Conservation (phyloP, 192 early-diverging fungal species). For the Phlyctochytrium planicorne region DNA sequence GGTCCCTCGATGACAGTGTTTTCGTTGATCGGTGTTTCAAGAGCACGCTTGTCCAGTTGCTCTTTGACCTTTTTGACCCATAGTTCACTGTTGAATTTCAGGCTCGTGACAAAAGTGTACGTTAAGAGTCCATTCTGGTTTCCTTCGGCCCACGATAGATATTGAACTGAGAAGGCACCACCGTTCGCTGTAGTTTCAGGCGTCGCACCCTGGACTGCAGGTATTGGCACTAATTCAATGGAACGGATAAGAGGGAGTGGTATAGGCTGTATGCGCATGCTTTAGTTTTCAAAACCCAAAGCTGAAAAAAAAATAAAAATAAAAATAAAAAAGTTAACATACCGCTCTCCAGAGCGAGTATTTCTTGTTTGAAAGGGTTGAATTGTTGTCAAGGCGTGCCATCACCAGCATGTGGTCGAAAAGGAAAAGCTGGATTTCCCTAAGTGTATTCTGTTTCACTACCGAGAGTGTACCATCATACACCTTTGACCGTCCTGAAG, state of each 20-base stretch:
- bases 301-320: no score
- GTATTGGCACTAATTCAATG: no score
- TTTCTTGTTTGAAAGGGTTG: background rate
- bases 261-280: no score
- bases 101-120: background rate
- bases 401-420: slow-evolving; percentile 3
- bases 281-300: no score
- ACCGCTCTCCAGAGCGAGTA: background rate
- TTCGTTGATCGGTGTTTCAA: background rate
- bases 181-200: no score
- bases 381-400: background rate
- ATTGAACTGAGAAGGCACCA: no score
- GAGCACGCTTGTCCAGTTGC: background rate
- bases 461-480: background rate
- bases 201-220: no score
- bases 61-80: slow-evolving; percentile 22
- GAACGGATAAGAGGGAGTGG: no score
- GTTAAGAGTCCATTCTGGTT: no score
- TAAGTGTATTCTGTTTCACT: background rate
- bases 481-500: background rate
- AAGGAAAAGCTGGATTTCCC: background rate
- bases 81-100: background rate
- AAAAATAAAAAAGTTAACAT: no score
- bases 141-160: no score
- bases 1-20: slow-evolving; percentile 27